phyloP scores from a whole-genome alignment of 495 filamentous ascomycete species.

The Pseudevernia furfuracea region DNA sequence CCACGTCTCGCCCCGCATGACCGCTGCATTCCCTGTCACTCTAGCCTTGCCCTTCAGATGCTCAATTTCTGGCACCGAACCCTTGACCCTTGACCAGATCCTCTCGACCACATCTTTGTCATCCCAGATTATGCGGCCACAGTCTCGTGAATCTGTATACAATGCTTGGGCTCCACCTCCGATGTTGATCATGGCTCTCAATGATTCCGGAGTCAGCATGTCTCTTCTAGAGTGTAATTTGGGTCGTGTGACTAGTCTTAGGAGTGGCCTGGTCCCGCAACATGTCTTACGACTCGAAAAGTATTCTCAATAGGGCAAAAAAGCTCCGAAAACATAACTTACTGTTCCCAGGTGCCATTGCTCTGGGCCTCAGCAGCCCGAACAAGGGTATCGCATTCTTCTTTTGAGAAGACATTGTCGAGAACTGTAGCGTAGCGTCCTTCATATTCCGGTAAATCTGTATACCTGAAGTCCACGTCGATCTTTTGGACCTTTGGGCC shows the following conservation, averaged over 20 bases:
- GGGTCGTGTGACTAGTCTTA: no score
- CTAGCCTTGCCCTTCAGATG: slow-evolving; percentile 33
- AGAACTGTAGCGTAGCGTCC: slow-evolving; percentile 52
- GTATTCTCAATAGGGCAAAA: no score
- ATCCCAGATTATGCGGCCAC: slow-evolving; percentile 71
- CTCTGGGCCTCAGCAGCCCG: slow-evolving; percentile 46
- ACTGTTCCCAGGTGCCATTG: slow-evolving; percentile 49
- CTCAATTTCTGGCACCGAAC: slow-evolving; percentile 33
- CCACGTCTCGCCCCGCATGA: slow-evolving; percentile 43
- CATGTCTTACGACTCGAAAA: no score
- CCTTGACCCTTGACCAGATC: slow-evolving; percentile 50
- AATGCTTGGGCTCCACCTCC: slow-evolving; percentile 54
- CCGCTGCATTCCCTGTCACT: slow-evolving; percentile 43
- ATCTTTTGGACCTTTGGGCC: background rate
- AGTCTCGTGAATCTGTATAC: slow-evolving; percentile 52
- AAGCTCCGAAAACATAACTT: no score
- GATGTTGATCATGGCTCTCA: slow-evolving; percentile 64
- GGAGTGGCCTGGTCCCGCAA: no score
- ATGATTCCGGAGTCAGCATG: no score
- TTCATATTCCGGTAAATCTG: slow-evolving; percentile 55
- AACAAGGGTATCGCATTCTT: slow-evolving; percentile 54
- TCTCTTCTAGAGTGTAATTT: no score
- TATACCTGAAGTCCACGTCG: slow-evolving; percentile 36
- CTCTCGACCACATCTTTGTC: slow-evolving; percentile 50
- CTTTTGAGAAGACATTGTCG: slow-evolving; percentile 53